Evolutionary conservation across 1,284 basidiomycete species (phyloP), one percentile per base, ranked within the genome.

Genomic region (Malassezia pachydermatis): DNA sequence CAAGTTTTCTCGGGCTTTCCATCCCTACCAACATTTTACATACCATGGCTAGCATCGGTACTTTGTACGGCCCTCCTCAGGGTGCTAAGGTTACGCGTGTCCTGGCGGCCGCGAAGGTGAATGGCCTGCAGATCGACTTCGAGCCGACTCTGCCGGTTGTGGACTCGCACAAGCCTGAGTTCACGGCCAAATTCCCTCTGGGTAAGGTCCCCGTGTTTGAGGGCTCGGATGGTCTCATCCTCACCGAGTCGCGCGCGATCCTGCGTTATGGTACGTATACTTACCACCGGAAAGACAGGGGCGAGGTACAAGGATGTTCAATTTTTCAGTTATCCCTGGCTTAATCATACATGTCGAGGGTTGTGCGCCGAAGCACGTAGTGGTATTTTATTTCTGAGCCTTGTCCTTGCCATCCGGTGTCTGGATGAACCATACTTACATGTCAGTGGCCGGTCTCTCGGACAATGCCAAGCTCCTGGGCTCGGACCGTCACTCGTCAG

Each of bases 231-330:
- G 88, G 88, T 54, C 81, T 88, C 77, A 77, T 77, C 63, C 76
- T 96, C 56, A 80, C 81, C 64, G 90, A 94, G 78, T 77, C 79
- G 48, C 73, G 76, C 54, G 82, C 88, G 51, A 88, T 96, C 72
- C 83, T 86, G 44, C 82, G 81, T 59, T 90, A 94, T 76, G 67
- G 90, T 95, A 75, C 81, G 89, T 83, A 36, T 89, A 92, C 76
- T n/a, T n/a, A n/a, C n/a, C n/a, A n/a, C n/a, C n/a, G n/a, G n/a
- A n/a, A n/a, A n/a, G n/a, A n/a, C n/a, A n/a, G n/a, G n/a, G n/a
- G 11, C 19, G 39, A 38, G 8, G 25, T 41, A 72, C 65, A 73
- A 76, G 74, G 76, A 76, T 72, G 62, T 62, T 63, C 58, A 63
- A 75, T 44, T 51, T 57, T 62, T 57, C 64, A 65, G 64, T 67